Base-by-base conservation (phyloP, 2,329 filamentous ascomycete genomes). In the Alternaria novae-zelandiae region DNA sequence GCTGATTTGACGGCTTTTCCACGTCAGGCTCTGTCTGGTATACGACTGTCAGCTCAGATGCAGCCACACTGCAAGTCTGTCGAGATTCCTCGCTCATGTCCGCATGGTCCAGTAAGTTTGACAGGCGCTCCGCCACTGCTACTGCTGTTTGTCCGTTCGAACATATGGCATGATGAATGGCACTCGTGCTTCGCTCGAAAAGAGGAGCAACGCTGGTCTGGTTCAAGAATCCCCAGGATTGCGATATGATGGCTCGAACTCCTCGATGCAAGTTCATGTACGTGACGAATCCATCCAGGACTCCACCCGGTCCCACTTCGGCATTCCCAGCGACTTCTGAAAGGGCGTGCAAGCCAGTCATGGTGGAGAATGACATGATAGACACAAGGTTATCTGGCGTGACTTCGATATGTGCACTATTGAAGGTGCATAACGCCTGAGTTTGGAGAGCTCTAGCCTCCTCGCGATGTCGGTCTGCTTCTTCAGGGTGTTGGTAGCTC, bases 201-300 rank as follows among this genome's bases (percentile, higher is more conserved):
- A 23, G 15, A 1, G 51, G 41, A 25, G 51, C 20, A 10, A 54
- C n/a, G 51, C 21, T 54, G 51, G 32, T 54, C 21, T 54, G 30
- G 12, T 54, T 43, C 10, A 43, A 6, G 51, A 54, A 28, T 23
- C 11, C 5, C 51, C 32, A 54, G 51, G 51, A 54, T 23, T 54
- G 51, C 51, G 51, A 26, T 12, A 23, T 26, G 2, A 54, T 8
- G 23, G 51, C 32, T 9, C 32, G 51, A 6, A 54, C 30, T n/a
- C 51, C 51, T 23, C 51, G 51, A 54, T 28, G 51, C 51, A 54
- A 11, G 51, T 54, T 54, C 51, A 54, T 54, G 51, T 41, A 54
- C 30, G 51, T 54, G 51, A 54, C 23, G 21, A 54, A 54, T 9
- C 51, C 23, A 15, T 54, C 51, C 23, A 54, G 5, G 3, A 54